Base-by-base conservation (phyloP, 441 rosid species). In the Flueggea neowawraea region DNA sequence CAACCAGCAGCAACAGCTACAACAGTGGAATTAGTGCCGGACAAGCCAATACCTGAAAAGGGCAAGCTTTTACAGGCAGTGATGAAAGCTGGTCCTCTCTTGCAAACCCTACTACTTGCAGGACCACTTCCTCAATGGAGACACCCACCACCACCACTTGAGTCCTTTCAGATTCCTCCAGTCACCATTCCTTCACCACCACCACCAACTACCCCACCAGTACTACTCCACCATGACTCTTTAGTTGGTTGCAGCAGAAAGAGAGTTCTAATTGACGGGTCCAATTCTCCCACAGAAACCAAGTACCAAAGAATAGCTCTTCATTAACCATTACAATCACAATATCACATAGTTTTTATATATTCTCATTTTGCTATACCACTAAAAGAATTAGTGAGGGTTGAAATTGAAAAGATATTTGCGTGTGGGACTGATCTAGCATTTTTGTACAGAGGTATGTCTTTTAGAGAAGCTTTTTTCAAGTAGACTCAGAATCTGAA, bases 41-140 rank as follows among this genome's bases (percentile, higher is more conserved):
- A 85, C 61, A 88, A 82, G 79, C 92, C 90, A 58, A 78, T 90
- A 56, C 98, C 98, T 48, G 95, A 85, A 72, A 90, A 85, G 71
- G 98, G 98, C 16, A 94, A 87, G 85, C 93, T 94, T 78, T 73
- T 94, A 55, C 88, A 90, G 66, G 96, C 98, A 10, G 96, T 94
- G 12, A 83, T 86, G 87, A 85, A 88, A 56, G 97, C 98, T 9
- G 96, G 97, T 10, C 96, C 97, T 5, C 78, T 94, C 55, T 77
- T 94, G 59, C 89, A 94, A 55, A 94, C 95, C 22, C 86, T 94
- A 17, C 85, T 94, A 32, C 64, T 89, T 17, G 98, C 97, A 6
- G 98, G 98, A 28, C 93, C 88, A 52, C 82, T 94, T 52, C 98
- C 98, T 64, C 93, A 87, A 73, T 94, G 98, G 98, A 84, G 84